Evolutionary conservation across 108 stramenopile species (phyloP).

Genomic region (Skeletonema costatum): DNA sequence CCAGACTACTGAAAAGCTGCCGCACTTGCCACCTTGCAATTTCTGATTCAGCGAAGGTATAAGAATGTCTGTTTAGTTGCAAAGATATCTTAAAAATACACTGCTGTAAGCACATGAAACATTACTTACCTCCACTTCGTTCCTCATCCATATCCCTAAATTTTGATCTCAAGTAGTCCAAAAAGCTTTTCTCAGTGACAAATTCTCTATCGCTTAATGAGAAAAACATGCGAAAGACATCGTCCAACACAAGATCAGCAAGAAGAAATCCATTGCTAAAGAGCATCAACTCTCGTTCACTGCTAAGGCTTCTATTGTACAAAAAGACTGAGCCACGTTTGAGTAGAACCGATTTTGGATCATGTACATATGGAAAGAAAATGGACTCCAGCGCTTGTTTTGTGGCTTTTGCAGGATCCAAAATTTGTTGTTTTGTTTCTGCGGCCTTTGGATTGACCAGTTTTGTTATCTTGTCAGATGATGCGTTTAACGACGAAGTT

Average conservation of each 20-base stretch:
- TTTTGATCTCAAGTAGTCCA: constrained; percentile 12
- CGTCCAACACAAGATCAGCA: constrained; percentile 2
- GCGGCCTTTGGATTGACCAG: not conserved
- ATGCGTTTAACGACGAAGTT: not conserved
- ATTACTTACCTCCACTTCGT: not conserved
- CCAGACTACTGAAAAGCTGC: not conserved
- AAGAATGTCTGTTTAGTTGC: not conserved
- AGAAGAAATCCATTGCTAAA: constrained; percentile 24
- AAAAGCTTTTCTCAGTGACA: constrained; percentile 2
- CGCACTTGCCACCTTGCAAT: not conserved
- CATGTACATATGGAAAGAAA: constrained; percentile 21
- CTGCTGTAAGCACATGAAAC: not conserved
- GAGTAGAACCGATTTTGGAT: constrained; percentile 22
- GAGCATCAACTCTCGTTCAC: constrained; percentile 27
- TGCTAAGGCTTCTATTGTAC: not conserved
- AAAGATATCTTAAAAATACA: not conserved
- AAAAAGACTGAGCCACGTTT: constrained; percentile 21
- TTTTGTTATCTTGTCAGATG: not conserved
- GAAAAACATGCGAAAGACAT: constrained; percentile 15
- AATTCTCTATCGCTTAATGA: constrained; percentile 17
- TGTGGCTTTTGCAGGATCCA: not conserved
- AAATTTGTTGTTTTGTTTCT: not conserved
- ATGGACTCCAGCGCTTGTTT: constrained; percentile 4
- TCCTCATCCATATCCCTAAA: constrained; percentile 1
- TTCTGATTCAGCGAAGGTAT: not conserved